Evolutionary conservation across 148 eudicot species (phyloP).

Genomic region (Vaccinium darrowii): DNA sequence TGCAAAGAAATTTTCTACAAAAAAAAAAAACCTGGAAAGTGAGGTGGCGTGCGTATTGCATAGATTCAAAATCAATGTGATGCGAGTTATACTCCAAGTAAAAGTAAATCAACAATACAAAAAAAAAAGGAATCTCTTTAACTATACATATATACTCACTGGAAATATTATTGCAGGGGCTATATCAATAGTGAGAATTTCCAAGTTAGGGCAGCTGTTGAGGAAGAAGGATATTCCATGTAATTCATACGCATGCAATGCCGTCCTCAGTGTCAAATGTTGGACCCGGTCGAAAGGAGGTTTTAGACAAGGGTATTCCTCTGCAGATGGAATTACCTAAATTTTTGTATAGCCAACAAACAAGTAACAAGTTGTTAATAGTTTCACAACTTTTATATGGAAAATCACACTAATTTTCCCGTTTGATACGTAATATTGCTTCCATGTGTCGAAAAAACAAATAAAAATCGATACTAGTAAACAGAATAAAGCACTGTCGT

Average conservation of each 20-base stretch:
- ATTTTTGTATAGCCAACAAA: neutral
- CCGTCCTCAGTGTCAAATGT: slow-evolving; percentile 23
- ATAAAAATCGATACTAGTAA: too few species aligned
- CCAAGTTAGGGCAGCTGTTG: slow-evolving; percentile 19
- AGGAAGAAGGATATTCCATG: slow-evolving; percentile 31
- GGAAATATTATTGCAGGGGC: slow-evolving; percentile 11
- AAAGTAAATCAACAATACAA: neutral
- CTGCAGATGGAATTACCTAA: slow-evolving; percentile 27
- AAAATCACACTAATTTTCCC: too few species aligned
- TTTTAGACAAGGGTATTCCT: neutral
- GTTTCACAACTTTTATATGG: neutral
- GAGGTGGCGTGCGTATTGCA: neutral
- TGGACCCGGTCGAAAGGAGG: neutral
- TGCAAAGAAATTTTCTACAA: too few species aligned
- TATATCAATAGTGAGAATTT: slow-evolving; percentile 22
- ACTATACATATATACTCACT: neutral
- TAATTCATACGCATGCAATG: slow-evolving; percentile 26
- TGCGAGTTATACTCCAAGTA: neutral
- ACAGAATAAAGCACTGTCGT: too few species aligned
- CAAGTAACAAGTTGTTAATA: neutral
- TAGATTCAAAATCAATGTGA: neutral
- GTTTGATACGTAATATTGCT: too few species aligned
- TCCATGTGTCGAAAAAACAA: too few species aligned
- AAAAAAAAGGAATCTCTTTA: too few species aligned
- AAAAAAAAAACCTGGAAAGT: neutral